Percentiles rank a stretch among this genome's conserved stretches.
phyloP scores from a whole-genome alignment of 2,329 filamentous ascomycete genomes.

The Fusarium protoensiforme region DNA sequence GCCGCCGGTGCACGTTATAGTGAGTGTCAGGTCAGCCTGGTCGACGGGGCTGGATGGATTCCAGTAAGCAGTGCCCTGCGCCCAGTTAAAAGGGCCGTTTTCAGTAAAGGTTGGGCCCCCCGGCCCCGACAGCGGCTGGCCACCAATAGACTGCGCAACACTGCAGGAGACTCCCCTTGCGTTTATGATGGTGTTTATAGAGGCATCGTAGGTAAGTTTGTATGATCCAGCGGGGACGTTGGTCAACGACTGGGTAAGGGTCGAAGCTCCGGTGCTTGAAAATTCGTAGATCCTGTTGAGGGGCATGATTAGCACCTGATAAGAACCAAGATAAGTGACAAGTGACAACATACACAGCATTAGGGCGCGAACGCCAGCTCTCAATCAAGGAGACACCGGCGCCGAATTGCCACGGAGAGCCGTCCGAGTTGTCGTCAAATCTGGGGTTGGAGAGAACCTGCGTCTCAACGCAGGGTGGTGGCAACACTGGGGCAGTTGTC shows the following conservation, averaged over 20 bases:
- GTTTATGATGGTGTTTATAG: neutral
- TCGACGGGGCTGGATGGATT: neutral
- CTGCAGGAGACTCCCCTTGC: neutral
- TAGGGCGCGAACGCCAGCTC: neutral
- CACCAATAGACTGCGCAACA: neutral
- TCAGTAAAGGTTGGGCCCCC: neutral
- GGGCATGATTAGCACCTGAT: neutral
- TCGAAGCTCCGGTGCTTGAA: neutral
- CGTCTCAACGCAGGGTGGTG: neutral
- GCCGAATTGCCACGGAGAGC: neutral
- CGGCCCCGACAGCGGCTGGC: neutral
- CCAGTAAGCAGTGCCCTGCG: neutral
- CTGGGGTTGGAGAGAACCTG: slow-evolving; percentile 4
- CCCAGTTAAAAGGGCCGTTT: neutral
- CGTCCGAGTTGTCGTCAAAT: neutral
- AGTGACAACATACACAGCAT: neutral
- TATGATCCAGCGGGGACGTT: neutral
- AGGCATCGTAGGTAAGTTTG: neutral
- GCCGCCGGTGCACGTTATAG: no score
- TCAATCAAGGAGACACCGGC: neutral
- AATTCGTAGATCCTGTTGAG: neutral
- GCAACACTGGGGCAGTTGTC: neutral
- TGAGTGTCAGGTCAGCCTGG: neutral
- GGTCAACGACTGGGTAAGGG: neutral
- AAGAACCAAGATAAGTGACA: neutral